Evolutionary conservation across 768 basidiomycete species (phyloP), one percentile per base, ranked within the genome.

Genomic region (Steccherinum ochraceum): DNA sequence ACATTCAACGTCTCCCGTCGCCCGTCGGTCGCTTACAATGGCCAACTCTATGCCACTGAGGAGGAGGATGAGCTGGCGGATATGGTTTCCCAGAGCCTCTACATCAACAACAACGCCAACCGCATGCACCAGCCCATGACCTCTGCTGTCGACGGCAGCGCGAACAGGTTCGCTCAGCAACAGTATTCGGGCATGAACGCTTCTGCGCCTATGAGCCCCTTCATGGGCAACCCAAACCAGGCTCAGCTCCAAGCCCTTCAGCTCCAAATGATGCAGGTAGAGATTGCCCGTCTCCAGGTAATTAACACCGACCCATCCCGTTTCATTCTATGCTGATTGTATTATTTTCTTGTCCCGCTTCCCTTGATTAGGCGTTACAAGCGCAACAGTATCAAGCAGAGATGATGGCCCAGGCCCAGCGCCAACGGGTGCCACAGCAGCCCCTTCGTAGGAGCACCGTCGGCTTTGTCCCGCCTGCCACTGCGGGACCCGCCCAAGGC

Each of bases 191-290:
- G 75, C 72, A 70, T 76, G 69, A 70, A 80, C 76, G 53, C 80
- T 5, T 79, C 67, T 47, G 73, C 72, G 42, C 71, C 68, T 23
- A 77, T 75, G 52, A 71, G 67, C 61, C 70, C 73, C 21, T 64
- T 74, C 40, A 52, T 62, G 48, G 24, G 19, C n/a, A 55, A 56
- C 18, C 72, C 71, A 43, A 63, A 67, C 35, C 72, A 69, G 48
- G 66, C 70, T 40, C 81, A 81, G 42, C 69, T 75, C 40, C 82
- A 83, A 59, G 78, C 83, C 49, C 71, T 88, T 50, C 89, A 90
- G 69, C 75, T 91, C 77, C 89, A 92, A 70, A 74, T 91, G 75
- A 78, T 91, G 70, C 90, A 92, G 63, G 72, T 92, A 51, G 89
- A 92, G 70, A 77, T 92, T 58, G 67, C 89, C 64, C 80, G 79